These are phyloP conservation scores for Clonostachys solani DNA, from an alignment of 2,329 filamentous ascomycete genomes.

Conservation along the genomic window DNA sequence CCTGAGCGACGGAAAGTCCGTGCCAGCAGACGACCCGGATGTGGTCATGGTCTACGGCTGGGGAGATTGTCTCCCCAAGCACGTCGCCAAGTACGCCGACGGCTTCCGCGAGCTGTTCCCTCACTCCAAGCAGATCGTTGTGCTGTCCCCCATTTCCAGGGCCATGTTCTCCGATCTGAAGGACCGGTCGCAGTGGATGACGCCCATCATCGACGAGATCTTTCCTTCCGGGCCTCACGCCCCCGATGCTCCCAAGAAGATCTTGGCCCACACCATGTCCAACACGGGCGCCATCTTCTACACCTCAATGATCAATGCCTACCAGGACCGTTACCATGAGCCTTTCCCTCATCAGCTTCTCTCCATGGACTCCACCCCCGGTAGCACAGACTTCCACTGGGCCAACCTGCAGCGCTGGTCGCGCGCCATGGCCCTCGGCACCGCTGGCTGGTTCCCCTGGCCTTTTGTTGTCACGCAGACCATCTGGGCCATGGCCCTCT, in stretches of 20 bases:
- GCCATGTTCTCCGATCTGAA: conserved; percentile 37
- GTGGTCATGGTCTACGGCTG: conserved; percentile 51
- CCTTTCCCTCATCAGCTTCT: conserved; percentile 42
- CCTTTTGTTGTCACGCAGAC: conserved; percentile 41
- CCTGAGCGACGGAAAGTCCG: conserved; percentile 7
- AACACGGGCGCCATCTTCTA: conserved; percentile 54
- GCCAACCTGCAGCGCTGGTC: conserved; percentile 45
- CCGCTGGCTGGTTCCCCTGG: conserved; percentile 40
- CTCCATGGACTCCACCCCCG: conserved; percentile 49
- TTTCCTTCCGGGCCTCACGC: conserved; percentile 15
- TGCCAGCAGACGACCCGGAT: conserved; percentile 21
- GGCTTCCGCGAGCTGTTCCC: conserved; percentile 49
- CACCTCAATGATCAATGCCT: conserved; percentile 43
- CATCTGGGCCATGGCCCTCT: conserved; percentile 39
- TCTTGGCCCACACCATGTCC: conserved; percentile 52
- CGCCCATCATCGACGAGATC: conserved; percentile 34
- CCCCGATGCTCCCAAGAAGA: conserved; percentile 11
- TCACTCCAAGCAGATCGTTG: conserved; percentile 41
- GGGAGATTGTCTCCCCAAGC: conserved; percentile 50
- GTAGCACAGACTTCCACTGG: conserved; percentile 33
- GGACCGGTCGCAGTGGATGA: conserved; percentile 37
- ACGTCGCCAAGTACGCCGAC: conserved; percentile 51
- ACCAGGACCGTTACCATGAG: conserved; percentile 26
- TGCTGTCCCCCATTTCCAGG: conserved; percentile 43
- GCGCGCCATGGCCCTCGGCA: conserved; percentile 46